Evolutionary conservation across 2,329 filamentous ascomycete genomes (phyloP), one percentile per base, ranked within the genome.

Genomic region (Trichoderma aggressivum): DNA sequence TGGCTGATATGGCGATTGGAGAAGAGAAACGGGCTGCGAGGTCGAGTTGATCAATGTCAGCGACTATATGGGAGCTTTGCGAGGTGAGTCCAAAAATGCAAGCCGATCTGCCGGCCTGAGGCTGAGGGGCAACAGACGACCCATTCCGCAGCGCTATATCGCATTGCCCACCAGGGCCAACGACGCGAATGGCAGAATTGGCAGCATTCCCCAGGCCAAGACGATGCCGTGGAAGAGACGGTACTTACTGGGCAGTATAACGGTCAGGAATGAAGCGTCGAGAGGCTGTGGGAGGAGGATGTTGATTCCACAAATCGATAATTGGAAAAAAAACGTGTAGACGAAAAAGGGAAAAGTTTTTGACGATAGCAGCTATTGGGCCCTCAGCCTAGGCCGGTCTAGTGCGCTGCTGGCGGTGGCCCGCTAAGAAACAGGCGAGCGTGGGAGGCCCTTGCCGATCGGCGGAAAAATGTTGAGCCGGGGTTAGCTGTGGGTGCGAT

Each of bases 291-390:
- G 60, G 43, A 43, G 34, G 70, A 65, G 36, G 32, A 39, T 73
- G 72, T 47, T 62, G 63, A 65, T 69, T 70, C 67, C 72, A 72
- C 70, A 66, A 53, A 66, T 61, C 56, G 65, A 71, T 67, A 69
- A 71, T 72, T 58, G 67, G 50, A 62, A 70, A 70, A 69, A 72
- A 73, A 72, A 60, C 65, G 71, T 70, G 72, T 61, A 61, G 68
- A 71, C 65, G 72, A 74, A 73, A 74, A 75, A 74, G 72, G 73
- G 72, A 75, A 76, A 74, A 76, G 73, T 76, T 76, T 75, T 76
- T 75, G 74, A 72, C 71, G 68, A 73, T 73, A 74, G 73, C 68
- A 47, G 71, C 47, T 68, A 61, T 53, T 65, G 71, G 66, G 65
- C 65, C 60, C 66, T 64, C 67, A 63, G 39, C 77, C 76, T 80